Conservation (phyloP, 2,329 filamentous ascomycete species). For the Stachybotrys echinatus region DNA sequence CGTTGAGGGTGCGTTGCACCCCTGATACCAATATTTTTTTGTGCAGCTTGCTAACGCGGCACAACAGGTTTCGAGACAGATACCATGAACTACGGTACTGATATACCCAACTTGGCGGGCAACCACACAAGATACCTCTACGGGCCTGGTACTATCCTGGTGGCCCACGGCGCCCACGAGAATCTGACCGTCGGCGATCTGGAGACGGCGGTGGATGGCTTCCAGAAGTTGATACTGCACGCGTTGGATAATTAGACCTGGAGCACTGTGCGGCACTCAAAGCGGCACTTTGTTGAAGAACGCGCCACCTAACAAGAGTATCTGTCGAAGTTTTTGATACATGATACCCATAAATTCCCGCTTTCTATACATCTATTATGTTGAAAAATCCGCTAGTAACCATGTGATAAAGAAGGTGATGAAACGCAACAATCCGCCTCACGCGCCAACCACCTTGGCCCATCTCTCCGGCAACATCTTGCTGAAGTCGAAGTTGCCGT, state of each 20-base stretch:
- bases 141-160: constrained; percentile 64
- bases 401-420: background rate
- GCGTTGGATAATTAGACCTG: constrained; percentile 23
- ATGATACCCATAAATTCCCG: background rate
- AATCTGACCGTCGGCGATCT: constrained; percentile 67
- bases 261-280: constrained; percentile 11
- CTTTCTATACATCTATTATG: background rate
- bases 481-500: constrained; percentile 65
- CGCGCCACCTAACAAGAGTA: background rate
- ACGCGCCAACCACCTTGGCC: constrained; percentile 26
- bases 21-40: background rate
- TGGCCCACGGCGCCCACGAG: constrained; percentile 78
- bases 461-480: constrained; percentile 52
- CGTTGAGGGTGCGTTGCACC: constrained; percentile 57
- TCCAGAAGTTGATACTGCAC: constrained; percentile 58
- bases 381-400: background rate
- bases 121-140: constrained; percentile 58
- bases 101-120: constrained; percentile 69
- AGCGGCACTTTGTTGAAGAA: background rate
- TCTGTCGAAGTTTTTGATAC: constrained; percentile 6
- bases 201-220: constrained; percentile 68
- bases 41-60: constrained; percentile 6
- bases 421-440: background rate
- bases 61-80: constrained; percentile 62
- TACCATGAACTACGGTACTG: constrained; percentile 82